Evolutionary conservation across 805 yeast genomes (phyloP).

Genomic region (Yamadazyma phyllophila): DNA sequence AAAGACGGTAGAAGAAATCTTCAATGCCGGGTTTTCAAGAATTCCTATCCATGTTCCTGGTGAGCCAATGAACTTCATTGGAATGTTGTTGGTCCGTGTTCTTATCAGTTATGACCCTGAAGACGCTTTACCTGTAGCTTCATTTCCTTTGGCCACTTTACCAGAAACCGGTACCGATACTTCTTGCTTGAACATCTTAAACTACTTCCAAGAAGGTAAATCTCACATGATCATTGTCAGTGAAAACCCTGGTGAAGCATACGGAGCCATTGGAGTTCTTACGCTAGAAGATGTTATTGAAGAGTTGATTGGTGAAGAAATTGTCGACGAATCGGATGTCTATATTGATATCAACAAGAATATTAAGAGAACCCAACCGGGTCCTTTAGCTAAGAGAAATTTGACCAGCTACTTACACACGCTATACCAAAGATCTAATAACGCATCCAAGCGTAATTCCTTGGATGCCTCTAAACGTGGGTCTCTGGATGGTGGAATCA

Average conservation of each 20-base stretch:
- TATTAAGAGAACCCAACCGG: slow-evolving; percentile 74
- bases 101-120: slow-evolving; percentile 96
- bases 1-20: slow-evolving; percentile 78
- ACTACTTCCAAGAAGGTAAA: slow-evolving; percentile 96
- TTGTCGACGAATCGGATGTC: slow-evolving; percentile 94
- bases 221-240: slow-evolving; percentile 96
- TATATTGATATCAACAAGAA: slow-evolving; percentile 87
- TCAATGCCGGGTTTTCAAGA: slow-evolving; percentile 91
- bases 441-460: slow-evolving; percentile 41
- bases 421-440: slow-evolving; percentile 40
- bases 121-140: slow-evolving; percentile 87
- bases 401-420: slow-evolving; percentile 67
- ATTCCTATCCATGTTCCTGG: slow-evolving; percentile 90
- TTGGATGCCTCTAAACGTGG: slow-evolving; percentile 24
- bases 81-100: slow-evolving; percentile 91
- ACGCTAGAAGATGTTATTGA: slow-evolving; percentile 98
- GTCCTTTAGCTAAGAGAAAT: slow-evolving; percentile 69
- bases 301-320: slow-evolving; percentile 96
- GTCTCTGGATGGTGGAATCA: slow-evolving; percentile 2
- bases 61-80: slow-evolving; percentile 87
- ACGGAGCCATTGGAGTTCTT: slow-evolving; percentile 86
- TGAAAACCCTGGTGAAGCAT: slow-evolving; percentile 75
- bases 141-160: slow-evolving; percentile 91
- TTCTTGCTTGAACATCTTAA: slow-evolving; percentile 88
- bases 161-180: slow-evolving; percentile 94